Percentiles rank a stretch among this genome's conserved stretches.
Conservation (phyloP, 176 grass and related monocot species). For the Oryza glaberrima region DNA sequence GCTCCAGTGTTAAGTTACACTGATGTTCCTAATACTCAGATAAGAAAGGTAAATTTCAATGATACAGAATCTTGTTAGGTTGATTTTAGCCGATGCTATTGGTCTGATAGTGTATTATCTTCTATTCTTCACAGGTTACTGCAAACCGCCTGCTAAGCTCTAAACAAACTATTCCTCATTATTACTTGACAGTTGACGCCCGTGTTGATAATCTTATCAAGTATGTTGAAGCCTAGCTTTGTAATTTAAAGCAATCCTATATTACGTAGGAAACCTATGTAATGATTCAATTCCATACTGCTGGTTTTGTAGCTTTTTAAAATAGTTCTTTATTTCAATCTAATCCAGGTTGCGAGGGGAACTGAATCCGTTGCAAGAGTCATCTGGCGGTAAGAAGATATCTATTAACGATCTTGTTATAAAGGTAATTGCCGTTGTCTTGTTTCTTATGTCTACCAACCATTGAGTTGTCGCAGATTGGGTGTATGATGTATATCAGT, state of each 20-base stretch:
- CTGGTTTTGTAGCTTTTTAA: constrained; percentile 15
- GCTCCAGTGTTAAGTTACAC: constrained; percentile 60
- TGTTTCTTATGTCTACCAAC: not conserved
- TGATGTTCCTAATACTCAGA: constrained; percentile 86
- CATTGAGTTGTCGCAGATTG: not conserved
- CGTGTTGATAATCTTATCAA: constrained; percentile 85
- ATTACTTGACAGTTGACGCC: constrained; percentile 87
- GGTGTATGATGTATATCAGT: not conserved
- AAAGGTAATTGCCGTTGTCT: constrained; percentile 52
- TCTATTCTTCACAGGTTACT: constrained; percentile 63
- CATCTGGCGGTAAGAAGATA: constrained; percentile 89
- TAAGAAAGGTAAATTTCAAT: constrained; percentile 77
- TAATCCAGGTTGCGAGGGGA: constrained; percentile 69
- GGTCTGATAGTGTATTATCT: constrained; percentile 9
- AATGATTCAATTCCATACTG: not conserved
- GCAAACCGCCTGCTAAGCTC: constrained; percentile 76
- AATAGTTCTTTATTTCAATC: constrained; percentile 18
- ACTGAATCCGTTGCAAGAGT: constrained; percentile 83
- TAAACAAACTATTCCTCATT: constrained; percentile 95
- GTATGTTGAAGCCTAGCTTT: constrained; percentile 54
- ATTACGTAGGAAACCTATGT: not conserved
- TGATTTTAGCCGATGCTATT: not conserved
- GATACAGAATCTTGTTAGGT: not conserved
- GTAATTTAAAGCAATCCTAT: not conserved
- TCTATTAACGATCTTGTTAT: constrained; percentile 97